Conservation (phyloP, 352 stramenopile genomes). For the Pythium guiyangense region DNA sequence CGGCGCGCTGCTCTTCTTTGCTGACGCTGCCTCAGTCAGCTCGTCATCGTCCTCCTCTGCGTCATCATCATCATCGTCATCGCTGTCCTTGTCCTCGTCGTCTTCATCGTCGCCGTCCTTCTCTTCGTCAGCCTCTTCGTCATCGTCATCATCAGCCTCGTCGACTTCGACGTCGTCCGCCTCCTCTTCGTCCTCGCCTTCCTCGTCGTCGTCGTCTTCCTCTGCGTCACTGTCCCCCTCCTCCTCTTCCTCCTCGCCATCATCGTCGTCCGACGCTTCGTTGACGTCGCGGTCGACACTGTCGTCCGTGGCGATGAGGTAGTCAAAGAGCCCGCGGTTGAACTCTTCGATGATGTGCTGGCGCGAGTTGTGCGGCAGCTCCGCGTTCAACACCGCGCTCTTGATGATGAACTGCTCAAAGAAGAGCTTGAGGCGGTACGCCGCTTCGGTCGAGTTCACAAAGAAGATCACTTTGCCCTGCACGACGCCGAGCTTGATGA, state of each 20-base stretch:
- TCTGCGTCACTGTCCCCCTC: slow-evolving; percentile 33
- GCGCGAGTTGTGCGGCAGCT: slow-evolving; percentile 96
- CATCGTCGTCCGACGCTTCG: slow-evolving; percentile 55
- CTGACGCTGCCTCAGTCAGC: slow-evolving; percentile 4
- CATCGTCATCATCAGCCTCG: too few species aligned
- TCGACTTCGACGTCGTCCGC: slow-evolving; percentile 28
- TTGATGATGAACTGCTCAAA: slow-evolving; percentile 99
- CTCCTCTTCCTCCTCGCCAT: slow-evolving; percentile 65
- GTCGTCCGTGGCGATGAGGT: slow-evolving; percentile 98
- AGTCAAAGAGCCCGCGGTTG: slow-evolving; percentile 97
- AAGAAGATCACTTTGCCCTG: slow-evolving; percentile 99
- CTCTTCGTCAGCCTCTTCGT: slow-evolving; percentile 40
- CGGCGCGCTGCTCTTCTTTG: slow-evolving; percentile 31
- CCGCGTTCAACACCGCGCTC: slow-evolving; percentile 97
- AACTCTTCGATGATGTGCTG: slow-evolving; percentile 96
- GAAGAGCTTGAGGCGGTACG: slow-evolving; percentile 98
- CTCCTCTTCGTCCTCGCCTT: slow-evolving; percentile 40
- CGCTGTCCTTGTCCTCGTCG: slow-evolving; percentile 14
- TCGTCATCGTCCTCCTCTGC: slow-evolving; percentile 23
- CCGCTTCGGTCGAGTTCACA: slow-evolving; percentile 94
- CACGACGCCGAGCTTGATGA: slow-evolving; percentile 97
- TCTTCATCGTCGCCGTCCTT: slow-evolving; percentile 29
- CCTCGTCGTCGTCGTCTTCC: slow-evolving; percentile 31
- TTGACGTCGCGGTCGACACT: slow-evolving; percentile 88
- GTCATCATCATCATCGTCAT: slow-evolving; percentile 29